phyloP scores from a whole-genome alignment of 2,329 filamentous ascomycete genomes.

The Talaromyces sp. region DNA sequence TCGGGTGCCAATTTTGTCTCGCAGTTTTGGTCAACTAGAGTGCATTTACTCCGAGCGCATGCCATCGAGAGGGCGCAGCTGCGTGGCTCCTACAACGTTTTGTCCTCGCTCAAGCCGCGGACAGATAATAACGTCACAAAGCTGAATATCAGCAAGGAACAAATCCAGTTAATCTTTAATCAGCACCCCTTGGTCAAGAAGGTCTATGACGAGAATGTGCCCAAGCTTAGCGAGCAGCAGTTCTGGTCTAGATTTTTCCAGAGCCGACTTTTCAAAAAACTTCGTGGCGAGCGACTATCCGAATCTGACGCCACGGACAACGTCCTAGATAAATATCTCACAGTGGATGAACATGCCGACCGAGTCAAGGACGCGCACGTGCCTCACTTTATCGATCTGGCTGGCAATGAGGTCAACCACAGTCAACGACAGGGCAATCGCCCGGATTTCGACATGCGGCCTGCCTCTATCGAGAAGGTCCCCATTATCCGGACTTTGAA shows the following conservation, averaged over 20 bases:
- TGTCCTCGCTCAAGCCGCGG: slow-evolving; percentile 80
- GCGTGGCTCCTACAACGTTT: slow-evolving; percentile 86
- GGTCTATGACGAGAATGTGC: slow-evolving; percentile 90
- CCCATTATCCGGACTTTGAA: slow-evolving; percentile 89
- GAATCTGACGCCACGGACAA: slow-evolving; percentile 72
- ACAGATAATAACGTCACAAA: slow-evolving; percentile 69
- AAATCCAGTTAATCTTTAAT: slow-evolving; percentile 86
- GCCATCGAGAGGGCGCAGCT: slow-evolving; percentile 84
- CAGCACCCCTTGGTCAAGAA: slow-evolving; percentile 88
- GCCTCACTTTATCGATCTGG: slow-evolving; percentile 84
- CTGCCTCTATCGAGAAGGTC: slow-evolving; percentile 65
- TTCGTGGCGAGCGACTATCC: slow-evolving; percentile 81
- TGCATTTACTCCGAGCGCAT: slow-evolving; percentile 80
- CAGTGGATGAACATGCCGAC: slow-evolving; percentile 58
- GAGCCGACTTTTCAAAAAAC: slow-evolving; percentile 80
- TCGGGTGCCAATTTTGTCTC: slow-evolving; percentile 74
- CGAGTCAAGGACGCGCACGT: slow-evolving; percentile 55
- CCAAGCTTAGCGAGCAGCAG: slow-evolving; percentile 67
- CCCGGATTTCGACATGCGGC: slow-evolving; percentile 85
- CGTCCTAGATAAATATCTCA: slow-evolving; percentile 80
- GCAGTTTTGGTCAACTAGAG: slow-evolving; percentile 90
- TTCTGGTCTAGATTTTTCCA: slow-evolving; percentile 97
- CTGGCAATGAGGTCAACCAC: slow-evolving; percentile 92
- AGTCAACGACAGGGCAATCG: slow-evolving; percentile 81
- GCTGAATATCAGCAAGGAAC: slow-evolving; percentile 81